Base-by-base conservation (phyloP, 768 basidiomycete species). In the Suillus alpinus region DNA sequence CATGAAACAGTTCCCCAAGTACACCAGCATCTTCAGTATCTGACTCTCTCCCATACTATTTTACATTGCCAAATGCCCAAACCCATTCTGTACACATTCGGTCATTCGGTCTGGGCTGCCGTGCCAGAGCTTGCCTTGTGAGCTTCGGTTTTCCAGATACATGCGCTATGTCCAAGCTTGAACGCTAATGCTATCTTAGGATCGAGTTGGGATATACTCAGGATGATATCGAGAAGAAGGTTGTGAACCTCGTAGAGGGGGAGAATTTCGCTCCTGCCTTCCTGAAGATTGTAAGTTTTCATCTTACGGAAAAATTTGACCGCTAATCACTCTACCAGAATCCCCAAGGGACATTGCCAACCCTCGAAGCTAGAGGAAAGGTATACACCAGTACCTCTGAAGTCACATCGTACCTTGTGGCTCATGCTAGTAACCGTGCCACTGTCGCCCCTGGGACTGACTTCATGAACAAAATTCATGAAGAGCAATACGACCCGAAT, bases 401-500 rank as follows among this genome's bases (percentile, higher is more conserved):
- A 2, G 82, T 82, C 47, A 71, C 76, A 12, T 65, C 69, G 37
- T 78, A 78, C 64, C 73, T 84, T 46, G 69, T 78, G 41, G 64
- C 72, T 55, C 71, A 79, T 59, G 75, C 81, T 6, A 71, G 77
- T 18, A 71, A 63, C 60, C 69, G 73, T 62, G 75, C 75, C 23
- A 62, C 70, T n/a, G 47, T 31, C 29, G 6, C 29, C 18, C 72
- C 73, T 10, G 67, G 70, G 6, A 75, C 78, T 16, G 67, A 71
- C 18, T 65, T 78, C n/a, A 74, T 79, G 62, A 69, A 68, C 40
- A 75, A 65, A 57, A 67, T 84, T 29, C 82, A 85, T 65, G 75
- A 77, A 36, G 77, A 80, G 39, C 73, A 68, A 40, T 68, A 77
- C 56, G 82, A 85, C 65, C 83, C 83, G 57, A 86, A 86, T 76